Evolutionary conservation across 2,329 filamentous ascomycete genomes (phyloP).

Genomic region (Fusarium sambucinum): DNA sequence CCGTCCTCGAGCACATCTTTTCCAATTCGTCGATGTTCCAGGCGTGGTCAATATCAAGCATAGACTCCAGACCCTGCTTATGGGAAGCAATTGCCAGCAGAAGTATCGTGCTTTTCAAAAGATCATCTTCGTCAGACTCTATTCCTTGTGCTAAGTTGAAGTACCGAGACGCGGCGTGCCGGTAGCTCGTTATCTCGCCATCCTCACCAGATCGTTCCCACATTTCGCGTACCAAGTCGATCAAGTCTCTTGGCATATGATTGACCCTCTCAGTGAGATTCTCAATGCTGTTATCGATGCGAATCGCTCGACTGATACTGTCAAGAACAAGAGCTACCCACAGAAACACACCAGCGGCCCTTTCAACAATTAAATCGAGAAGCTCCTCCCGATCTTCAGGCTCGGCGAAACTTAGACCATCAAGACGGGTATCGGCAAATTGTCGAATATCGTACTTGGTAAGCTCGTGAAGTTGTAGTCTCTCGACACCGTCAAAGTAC

Average conservation of each 20-base stretch:
- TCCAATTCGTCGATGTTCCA: accelerated
- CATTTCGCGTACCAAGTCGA: neutral
- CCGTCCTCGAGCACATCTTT: neutral
- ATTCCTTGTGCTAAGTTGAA: neutral
- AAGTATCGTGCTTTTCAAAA: accelerated
- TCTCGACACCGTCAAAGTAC: neutral
- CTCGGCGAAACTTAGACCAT: accelerated
- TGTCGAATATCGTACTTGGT: neutral
- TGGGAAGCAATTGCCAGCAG: neutral
- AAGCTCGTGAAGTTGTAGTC: neutral
- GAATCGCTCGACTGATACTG: neutral
- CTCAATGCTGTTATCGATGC: accelerated
- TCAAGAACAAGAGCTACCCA: neutral
- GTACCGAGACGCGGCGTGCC: neutral
- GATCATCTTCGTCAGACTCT: no score
- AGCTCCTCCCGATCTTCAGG: accelerated
- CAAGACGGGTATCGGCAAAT: neutral
- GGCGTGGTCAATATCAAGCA: accelerated
- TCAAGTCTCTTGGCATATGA: neutral
- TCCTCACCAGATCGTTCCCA: neutral
- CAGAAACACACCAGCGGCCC: neutral
- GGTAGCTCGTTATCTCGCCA: neutral
- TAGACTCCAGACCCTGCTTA: accelerated
- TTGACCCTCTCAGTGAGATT: neutral
- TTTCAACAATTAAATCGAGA: neutral